Conservation (phyloP, 2,329 filamentous ascomycete species). For the Diaporthe humulicola region DNA sequence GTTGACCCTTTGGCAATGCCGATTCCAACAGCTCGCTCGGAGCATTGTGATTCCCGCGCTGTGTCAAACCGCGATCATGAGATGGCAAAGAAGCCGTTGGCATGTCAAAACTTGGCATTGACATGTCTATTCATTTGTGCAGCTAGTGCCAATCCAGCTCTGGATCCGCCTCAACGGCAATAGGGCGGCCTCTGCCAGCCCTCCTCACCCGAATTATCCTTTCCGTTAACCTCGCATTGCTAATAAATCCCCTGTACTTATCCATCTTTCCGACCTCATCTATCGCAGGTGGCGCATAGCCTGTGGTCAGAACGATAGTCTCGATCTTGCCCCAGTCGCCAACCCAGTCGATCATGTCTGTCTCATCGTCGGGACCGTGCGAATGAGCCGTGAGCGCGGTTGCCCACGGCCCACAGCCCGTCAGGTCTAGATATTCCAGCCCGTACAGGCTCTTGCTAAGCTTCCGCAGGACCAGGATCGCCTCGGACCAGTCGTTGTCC, state of each 20-base stretch:
- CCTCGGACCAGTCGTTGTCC: slow-evolving; percentile 72
- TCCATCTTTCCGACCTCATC: slow-evolving; percentile 52
- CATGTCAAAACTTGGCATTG: background rate
- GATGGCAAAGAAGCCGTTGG: background rate
- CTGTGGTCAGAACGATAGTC: slow-evolving; percentile 58
- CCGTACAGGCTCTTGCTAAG: slow-evolving; percentile 68
- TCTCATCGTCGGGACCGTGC: slow-evolving; percentile 46
- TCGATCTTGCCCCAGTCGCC: slow-evolving; percentile 67
- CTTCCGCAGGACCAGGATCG: slow-evolving; percentile 66
- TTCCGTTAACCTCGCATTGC: slow-evolving; percentile 59
- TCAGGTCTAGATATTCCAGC: slow-evolving; percentile 72
- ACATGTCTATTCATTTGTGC: background rate
- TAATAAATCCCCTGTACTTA: slow-evolving; percentile 50
- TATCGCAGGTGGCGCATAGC: slow-evolving; percentile 52
- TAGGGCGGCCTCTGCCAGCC: slow-evolving; percentile 62
- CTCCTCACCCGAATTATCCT: slow-evolving; percentile 61
- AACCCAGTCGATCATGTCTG: slow-evolving; percentile 67
- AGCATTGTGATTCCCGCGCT: too few species aligned
- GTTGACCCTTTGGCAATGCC: background rate
- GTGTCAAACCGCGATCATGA: too few species aligned
- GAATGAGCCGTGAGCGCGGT: slow-evolving; percentile 58
- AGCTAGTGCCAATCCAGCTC: background rate
- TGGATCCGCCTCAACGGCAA: slow-evolving; percentile 61
- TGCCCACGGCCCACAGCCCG: slow-evolving; percentile 70
- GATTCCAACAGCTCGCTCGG: too few species aligned